Base-by-base conservation (phyloP, 1,284 basidiomycete genomes). In the Moesziomyces parantarcticus region DNA sequence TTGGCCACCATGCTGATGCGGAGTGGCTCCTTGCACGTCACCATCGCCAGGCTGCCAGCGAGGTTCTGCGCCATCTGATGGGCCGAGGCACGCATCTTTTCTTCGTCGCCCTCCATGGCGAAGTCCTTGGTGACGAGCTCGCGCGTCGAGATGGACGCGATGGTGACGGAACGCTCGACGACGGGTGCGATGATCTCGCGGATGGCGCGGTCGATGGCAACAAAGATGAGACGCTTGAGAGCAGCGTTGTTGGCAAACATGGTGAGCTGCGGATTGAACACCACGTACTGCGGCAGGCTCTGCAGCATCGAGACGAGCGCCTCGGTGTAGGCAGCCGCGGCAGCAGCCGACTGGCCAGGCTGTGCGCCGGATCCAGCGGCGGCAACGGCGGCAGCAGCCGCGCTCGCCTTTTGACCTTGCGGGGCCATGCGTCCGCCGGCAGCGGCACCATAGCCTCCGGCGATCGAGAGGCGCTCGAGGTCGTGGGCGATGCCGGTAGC, bases 101-200 rank as follows among this genome's bases (percentile, higher is more conserved):
- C 89, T 80, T 98, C 94, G 82, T 93, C 94, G 20, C 90, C 87
- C 77, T 99, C 97, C 70, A 93, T 94, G 3, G 93, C 94, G 79
- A 97, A 99, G 85, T 99, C 97, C 86, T 99, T 99, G 62, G 91
- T 89, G 29, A 97, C 93, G 10, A 99, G 88, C 84, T 99, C 97
- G 42, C 94, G 89, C 18, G 96, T 97, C 21, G 97, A 99, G 76
- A 99, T 97, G 32, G 94, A 93, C 9, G 97, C 97, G 76, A 99
- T 99, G 2, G 97, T 99, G 44, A 98, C 97, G n/a, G 94, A 97
- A 61, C 97, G 90, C 84, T 99, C 97, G 20, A 99, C 96, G 49
- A 99, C 96, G 5, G 97, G 97, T 18, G 95, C 87, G 75, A 99
- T 96, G 75, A 99, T 98, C 90, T 99, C 97, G 72, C 96, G 90